These are phyloP conservation scores for Calocybe gambosa DNA, from an alignment of 1,284 basidiomycete genomes.

Conservation along the genomic window DNA sequence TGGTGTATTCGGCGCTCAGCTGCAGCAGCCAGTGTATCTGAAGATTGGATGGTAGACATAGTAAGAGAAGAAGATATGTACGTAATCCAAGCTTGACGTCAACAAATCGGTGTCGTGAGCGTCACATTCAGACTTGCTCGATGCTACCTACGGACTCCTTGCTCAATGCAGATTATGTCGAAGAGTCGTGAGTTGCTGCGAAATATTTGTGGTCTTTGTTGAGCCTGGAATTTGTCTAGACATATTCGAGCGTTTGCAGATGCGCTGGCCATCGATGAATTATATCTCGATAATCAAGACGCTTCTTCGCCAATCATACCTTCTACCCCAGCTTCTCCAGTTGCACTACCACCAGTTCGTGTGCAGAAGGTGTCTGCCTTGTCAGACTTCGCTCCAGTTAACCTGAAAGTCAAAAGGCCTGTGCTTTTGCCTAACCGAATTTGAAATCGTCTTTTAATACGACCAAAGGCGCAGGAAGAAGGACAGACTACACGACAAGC, in stretches of 20 bases:
- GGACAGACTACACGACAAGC: conserved; percentile 39
- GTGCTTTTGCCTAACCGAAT: neutral
- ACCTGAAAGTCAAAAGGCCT: conserved; percentile 70
- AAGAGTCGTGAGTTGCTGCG: neutral
- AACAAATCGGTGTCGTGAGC: neutral
- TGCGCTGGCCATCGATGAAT: conserved; percentile 58
- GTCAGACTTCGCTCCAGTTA: conserved; percentile 91
- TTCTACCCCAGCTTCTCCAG: conserved; percentile 25
- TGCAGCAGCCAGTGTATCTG: conserved; percentile 37
- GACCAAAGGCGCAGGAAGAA: conserved; percentile 42
- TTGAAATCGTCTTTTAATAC: neutral
- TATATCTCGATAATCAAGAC: conserved; percentile 37
- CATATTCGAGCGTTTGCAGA: conserved; percentile 69
- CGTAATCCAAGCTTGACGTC: neutral
- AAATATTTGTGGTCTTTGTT: neutral
- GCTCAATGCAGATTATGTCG: neutral
- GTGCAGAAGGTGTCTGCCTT: conserved; percentile 79
- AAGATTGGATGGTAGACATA: conserved; percentile 11
- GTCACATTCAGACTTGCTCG: neutral
- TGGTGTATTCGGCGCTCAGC: conserved; percentile 35
- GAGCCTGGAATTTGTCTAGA: conserved; percentile 28
- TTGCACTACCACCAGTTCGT: conserved; percentile 30
- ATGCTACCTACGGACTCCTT: neutral
- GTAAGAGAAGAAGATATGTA: too few species aligned
- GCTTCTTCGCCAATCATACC: conserved; percentile 29